phyloP scores from a whole-genome alignment of 495 filamentous ascomycete species.

The Cercophora scortea region DNA sequence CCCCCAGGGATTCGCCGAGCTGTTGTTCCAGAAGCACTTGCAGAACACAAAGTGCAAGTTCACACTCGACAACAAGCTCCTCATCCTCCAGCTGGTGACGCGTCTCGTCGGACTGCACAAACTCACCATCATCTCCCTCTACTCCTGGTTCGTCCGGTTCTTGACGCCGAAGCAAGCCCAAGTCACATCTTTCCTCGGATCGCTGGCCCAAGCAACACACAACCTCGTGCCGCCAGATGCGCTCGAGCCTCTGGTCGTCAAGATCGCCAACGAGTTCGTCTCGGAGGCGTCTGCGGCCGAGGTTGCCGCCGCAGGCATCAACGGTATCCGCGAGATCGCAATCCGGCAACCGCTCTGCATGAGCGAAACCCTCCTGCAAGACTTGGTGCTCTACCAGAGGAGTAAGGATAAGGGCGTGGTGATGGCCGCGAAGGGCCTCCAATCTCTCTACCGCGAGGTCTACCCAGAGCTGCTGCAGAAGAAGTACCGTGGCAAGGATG shows the following conservation, averaged over 20 bases:
- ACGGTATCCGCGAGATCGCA: constrained; percentile 91
- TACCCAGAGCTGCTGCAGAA: constrained; percentile 84
- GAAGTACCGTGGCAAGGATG: constrained; percentile 85
- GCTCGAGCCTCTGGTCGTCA: constrained; percentile 83
- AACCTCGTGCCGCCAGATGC: constrained; percentile 88
- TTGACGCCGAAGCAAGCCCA: constrained; percentile 85
- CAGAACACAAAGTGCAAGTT: constrained; percentile 80
- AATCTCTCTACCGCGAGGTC: constrained; percentile 84
- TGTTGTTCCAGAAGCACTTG: constrained; percentile 82
- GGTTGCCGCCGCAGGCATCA: constrained; percentile 87
- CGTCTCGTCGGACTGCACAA: constrained; percentile 90
- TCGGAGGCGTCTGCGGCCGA: constrained; percentile 87
- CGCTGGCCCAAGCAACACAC: constrained; percentile 85
- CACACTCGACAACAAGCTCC: constrained; percentile 81
- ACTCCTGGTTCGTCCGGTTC: constrained; percentile 79
- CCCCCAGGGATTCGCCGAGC: constrained; percentile 90
- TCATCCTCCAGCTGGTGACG: constrained; percentile 81
- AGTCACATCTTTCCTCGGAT: constrained; percentile 91
- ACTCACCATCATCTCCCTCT: constrained; percentile 53
- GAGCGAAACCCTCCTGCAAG: constrained; percentile 90
- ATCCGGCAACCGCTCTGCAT: constrained; percentile 88
- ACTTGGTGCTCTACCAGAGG: constrained; percentile 91
- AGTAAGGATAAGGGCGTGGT: constrained; percentile 96
- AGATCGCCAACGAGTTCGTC: constrained; percentile 97
- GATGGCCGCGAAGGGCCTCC: constrained; percentile 90